A percentile compares a stretch with the other conserved stretches of the same genome.
Conservation (phyloP, 2,329 filamentous ascomycete genomes). For the Diaporthe humulicola region DNA sequence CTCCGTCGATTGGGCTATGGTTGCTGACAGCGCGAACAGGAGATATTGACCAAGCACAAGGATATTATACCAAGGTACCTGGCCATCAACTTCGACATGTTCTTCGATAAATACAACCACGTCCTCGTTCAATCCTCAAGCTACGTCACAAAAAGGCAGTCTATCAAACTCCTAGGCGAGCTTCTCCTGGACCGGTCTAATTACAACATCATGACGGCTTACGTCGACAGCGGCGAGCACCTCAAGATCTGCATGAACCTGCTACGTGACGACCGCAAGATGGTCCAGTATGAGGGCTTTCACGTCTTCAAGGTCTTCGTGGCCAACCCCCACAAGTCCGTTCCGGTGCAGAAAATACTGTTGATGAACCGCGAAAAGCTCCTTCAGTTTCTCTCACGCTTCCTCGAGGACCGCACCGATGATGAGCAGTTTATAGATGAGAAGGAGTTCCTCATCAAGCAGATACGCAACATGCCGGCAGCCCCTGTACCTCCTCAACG, state of each 20-base stretch:
- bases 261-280: slow-evolving; percentile 93
- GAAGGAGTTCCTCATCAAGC: slow-evolving; percentile 95
- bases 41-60: slow-evolving; percentile 95
- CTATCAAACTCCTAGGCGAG: slow-evolving; percentile 96
- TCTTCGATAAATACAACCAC: slow-evolving; percentile 92
- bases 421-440: slow-evolving; percentile 99
- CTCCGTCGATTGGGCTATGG: background rate
- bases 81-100: slow-evolving; percentile 89
- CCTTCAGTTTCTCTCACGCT: slow-evolving; percentile 88
- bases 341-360: slow-evolving; percentile 93
- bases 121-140: slow-evolving; percentile 91
- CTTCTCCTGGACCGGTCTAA: slow-evolving; percentile 95
- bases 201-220: slow-evolving; percentile 98
- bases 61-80: slow-evolving; percentile 90
- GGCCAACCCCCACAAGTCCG: slow-evolving; percentile 97
- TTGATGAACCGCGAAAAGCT: slow-evolving; percentile 96
- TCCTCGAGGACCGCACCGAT: slow-evolving; percentile 94
- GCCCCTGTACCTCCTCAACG: slow-evolving; percentile 67
- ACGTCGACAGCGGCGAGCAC: slow-evolving; percentile 95
- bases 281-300: slow-evolving; percentile 99
- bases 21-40: slow-evolving; percentile 62
- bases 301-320: slow-evolving; percentile 99
- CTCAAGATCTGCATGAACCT: slow-evolving; percentile 99
- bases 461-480: slow-evolving; percentile 80
- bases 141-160: slow-evolving; percentile 98